These are phyloP conservation scores for Plasmodium berghei DNA, from an alignment of 169 alveolate species.

Conservation along the genomic window DNA sequence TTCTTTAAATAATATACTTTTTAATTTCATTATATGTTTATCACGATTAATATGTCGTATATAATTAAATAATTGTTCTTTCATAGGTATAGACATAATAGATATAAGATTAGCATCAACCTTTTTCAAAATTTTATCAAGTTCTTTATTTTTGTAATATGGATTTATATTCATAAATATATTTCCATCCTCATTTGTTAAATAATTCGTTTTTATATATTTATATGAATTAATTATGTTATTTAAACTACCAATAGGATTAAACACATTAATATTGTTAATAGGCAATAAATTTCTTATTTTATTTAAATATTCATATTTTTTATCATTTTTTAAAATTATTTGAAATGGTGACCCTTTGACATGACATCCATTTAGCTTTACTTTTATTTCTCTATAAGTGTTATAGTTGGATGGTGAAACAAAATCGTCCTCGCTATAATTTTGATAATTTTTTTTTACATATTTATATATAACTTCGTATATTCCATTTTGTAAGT, in stretches of 20 bases:
- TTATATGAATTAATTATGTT: constrained; percentile 33
- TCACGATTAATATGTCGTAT: constrained; percentile 31
- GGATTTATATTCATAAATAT: constrained; percentile 38
- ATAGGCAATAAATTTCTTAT: constrained; percentile 43
- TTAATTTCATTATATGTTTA: constrained; percentile 12
- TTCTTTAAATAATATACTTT: constrained; percentile 32
- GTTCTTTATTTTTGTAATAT: constrained; percentile 31
- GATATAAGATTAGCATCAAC: constrained; percentile 36
- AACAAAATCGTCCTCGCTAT: not conserved
- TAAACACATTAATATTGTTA: constrained; percentile 9
- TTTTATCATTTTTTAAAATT: constrained; percentile 45
- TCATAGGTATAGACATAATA: constrained; percentile 63
- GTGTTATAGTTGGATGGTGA: not conserved
- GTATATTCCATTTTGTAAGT: constrained; percentile 69
- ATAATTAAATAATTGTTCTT: constrained; percentile 36
- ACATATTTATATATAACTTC: constrained; percentile 62
- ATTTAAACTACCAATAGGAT: constrained; percentile 4
- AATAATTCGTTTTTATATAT: constrained; percentile 28
- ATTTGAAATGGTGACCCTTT: constrained; percentile 71
- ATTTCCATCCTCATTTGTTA: not conserved
- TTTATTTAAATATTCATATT: constrained; percentile 8
- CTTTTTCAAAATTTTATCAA: constrained; percentile 18
- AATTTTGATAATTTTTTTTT: not conserved
- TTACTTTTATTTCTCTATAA: constrained; percentile 55
- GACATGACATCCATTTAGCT: constrained; percentile 49